Evolutionary conservation across 2,329 filamentous ascomycete species (phyloP).

Genomic region (Clonostachys rosea): DNA sequence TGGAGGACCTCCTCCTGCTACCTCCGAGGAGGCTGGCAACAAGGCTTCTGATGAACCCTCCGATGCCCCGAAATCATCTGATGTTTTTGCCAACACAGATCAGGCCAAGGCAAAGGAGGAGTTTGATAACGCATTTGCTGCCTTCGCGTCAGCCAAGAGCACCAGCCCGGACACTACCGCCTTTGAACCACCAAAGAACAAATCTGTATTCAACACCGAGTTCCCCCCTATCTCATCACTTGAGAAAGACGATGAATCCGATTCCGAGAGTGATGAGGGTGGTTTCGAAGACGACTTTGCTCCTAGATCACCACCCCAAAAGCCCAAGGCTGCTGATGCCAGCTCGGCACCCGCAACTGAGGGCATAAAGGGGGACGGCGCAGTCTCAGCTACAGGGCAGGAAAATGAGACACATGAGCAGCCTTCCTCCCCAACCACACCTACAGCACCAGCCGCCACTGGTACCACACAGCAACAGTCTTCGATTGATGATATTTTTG

Average conservation of each 20-base stretch:
- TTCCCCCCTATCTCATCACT: constrained; percentile 93
- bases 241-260: constrained; percentile 77
- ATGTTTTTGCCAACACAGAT: constrained; percentile 49
- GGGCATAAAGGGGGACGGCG: constrained; percentile 1
- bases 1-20: constrained; percentile 11
- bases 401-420: constrained; percentile 6
- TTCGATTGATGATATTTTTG: constrained; percentile 36
- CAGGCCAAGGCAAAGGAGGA: constrained; percentile 68
- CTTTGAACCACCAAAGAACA: constrained; percentile 20
- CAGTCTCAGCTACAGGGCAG: too few relatives aligned
- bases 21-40: constrained; percentile 8
- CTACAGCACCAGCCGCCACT: constrained; percentile 17
- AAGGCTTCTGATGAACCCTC: background rate
- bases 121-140: constrained; percentile 81
- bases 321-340: constrained; percentile 14
- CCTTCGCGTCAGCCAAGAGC: constrained; percentile 57
- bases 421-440: constrained; percentile 17
- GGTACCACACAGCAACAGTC: constrained; percentile 15
- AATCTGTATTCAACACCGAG: constrained; percentile 60
- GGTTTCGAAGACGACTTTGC: constrained; percentile 95
- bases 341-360: constrained; percentile 12
- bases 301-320: constrained; percentile 39
- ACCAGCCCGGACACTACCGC: constrained; percentile 32
- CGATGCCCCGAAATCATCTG: constrained; percentile 14
- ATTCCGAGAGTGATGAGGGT: constrained; percentile 71